phyloP scores from a whole-genome alignment of 208 protist genomes.

The Plasmodiophora brassicae region DNA sequence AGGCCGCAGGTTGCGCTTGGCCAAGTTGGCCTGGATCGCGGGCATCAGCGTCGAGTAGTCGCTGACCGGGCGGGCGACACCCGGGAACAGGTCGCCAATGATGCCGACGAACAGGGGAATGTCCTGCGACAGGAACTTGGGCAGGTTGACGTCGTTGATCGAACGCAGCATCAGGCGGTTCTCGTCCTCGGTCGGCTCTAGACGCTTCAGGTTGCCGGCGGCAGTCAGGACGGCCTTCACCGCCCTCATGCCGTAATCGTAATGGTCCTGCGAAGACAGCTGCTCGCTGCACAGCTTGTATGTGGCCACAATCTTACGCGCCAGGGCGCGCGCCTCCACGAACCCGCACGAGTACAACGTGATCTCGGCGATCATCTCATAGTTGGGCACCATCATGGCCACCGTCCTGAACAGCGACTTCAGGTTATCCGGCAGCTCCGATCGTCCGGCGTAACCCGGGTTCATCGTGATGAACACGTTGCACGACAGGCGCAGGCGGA shows the following conservation, averaged over 20 bases:
- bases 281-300: slow-evolving; percentile 64
- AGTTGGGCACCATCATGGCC: slow-evolving; percentile 71
- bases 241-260: slow-evolving; percentile 68
- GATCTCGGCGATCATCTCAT: slow-evolving; percentile 65
- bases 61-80: slow-evolving; percentile 33
- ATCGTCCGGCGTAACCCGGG: slow-evolving; percentile 57
- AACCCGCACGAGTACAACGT: slow-evolving; percentile 64
- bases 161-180: slow-evolving; percentile 85
- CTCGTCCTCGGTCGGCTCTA: slow-evolving; percentile 76
- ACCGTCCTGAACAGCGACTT: slow-evolving; percentile 79
- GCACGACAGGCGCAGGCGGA: slow-evolving; percentile 56
- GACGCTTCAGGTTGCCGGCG: slow-evolving; percentile 60
- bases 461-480: slow-evolving; percentile 77
- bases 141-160: slow-evolving; percentile 58
- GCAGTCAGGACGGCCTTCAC: slow-evolving; percentile 65
- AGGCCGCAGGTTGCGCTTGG: background rate
- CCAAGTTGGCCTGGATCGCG: slow-evolving; percentile 43
- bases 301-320: slow-evolving; percentile 59
- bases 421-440: slow-evolving; percentile 87
- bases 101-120: slow-evolving; percentile 91
- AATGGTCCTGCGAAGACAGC: slow-evolving; percentile 64
- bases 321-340: slow-evolving; percentile 43
- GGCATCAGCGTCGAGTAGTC: slow-evolving; percentile 49
- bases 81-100: slow-evolving; percentile 70
- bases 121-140: slow-evolving; percentile 64